These are phyloP conservation scores for Arabidopsis hybrid DNA, from an alignment of 441 rosid genomes.

Conservation along the genomic window DNA sequence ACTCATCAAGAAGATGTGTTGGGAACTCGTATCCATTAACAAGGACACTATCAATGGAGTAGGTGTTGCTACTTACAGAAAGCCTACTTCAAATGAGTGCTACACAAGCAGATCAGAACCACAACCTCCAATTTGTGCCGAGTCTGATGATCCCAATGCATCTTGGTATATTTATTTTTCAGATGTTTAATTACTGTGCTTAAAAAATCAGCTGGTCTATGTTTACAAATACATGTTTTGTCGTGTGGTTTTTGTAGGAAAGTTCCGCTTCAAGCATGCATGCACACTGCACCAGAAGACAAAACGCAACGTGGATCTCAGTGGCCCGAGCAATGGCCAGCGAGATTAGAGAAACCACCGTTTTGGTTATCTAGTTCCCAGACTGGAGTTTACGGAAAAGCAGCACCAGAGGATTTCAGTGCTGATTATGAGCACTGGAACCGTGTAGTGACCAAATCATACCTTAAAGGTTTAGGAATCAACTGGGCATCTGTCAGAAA, in stretches of 20 bases:
- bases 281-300: conserved; percentile 80
- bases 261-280: conserved; percentile 85
- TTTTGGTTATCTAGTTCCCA: conserved; percentile 83
- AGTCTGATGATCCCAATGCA: conserved; percentile 90
- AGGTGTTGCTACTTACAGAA: conserved; percentile 78
- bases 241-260: conserved; percentile 58
- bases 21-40: conserved; percentile 75
- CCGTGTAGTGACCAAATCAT: conserved; percentile 79
- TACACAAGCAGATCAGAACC: conserved; percentile 70
- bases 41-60: conserved; percentile 73
- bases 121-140: conserved; percentile 74
- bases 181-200: neutral
- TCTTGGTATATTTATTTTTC: conserved; percentile 62
- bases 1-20: conserved; percentile 78
- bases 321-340: conserved; percentile 98
- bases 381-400: conserved; percentile 88
- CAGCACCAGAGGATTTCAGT: conserved; percentile 86
- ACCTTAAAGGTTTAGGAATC: conserved; percentile 80
- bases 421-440: conserved; percentile 90
- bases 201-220: neutral
- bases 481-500: conserved; percentile 85
- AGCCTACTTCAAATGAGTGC: conserved; percentile 83
- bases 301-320: conserved; percentile 72
- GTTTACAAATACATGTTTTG: conserved; percentile 8
- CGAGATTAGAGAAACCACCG: conserved; percentile 76